Evolutionary conservation across 768 basidiomycete species (phyloP), one percentile per base, ranked within the genome.

Genomic region (Mycena latifolia): DNA sequence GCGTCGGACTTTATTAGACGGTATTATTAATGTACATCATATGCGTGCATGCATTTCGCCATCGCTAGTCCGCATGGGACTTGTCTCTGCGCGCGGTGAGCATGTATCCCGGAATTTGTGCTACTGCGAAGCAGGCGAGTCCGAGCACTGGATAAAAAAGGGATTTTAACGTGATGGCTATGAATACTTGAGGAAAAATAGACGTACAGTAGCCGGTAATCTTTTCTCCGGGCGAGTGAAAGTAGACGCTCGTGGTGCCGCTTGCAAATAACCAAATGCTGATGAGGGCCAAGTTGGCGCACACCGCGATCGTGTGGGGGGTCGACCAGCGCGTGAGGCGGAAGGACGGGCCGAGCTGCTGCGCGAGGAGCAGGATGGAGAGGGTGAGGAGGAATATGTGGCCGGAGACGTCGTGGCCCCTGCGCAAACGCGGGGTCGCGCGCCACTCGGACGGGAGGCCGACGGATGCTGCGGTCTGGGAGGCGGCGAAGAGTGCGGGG

Each of bases 341-440:
- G 63, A 91, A 79, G 17, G 88, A 88, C 1, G 85, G 82, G 20
- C 83, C 79, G 33, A 96, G 76, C 76, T 95, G 92, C 73, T 94
- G 89, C 11, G 87, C 84, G 45, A 98, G 85, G 76, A 98, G 92
- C 27, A 97, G 81, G 17, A 85, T 80, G 17, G 90, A 83, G 81
- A 97, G 86, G 3, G 92, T 92, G 68, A 98, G 85, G 66, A 99
- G 85, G 81, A 98, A 98, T 31, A 95, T 83, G 74, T 98, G 97
- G 9, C 97, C 97, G 0, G 95, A 96, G 17, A 98, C 88, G 72
- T 99, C 97, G 75, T 98, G 95, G 0, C 97, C 97, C 45, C 83
- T 86, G 57, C 88, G 84, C 67, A 97, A 79, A 29, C 91, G 80
- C 11, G 95, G 93, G 2, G 77, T 71, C 0, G 78, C 79, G 29